Evolutionary conservation across 176 grass and related monocot species (phyloP), one percentile per base, ranked within the genome.

Genomic region (Phoenix dactylifera): DNA sequence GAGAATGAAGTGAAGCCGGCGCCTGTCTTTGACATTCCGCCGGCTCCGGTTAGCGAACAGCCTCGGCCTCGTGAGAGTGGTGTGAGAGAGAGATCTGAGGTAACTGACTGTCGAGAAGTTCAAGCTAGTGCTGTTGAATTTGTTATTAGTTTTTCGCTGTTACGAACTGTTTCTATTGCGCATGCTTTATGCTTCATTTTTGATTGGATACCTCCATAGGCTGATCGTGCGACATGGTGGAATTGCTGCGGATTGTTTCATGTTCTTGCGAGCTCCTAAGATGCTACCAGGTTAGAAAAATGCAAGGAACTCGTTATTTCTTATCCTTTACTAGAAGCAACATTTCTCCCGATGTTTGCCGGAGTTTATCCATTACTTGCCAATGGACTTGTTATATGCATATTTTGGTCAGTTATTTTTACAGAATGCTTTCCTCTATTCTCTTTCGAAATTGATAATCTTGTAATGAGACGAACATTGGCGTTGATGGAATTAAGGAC

Each of bases 191-290:
- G 16, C 12, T 18, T 26, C 58, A 7, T 60, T 60, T 26, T 60
- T 6, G 28, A 6, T 30, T 35, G 26, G 58, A 25, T 30, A 30
- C 35, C 35, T 0, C 26, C 2, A 29, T n/a, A 60, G 58, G 28
- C 4, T 15, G 58, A 4, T 32, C 58, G 16, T 24, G 30, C 58
- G 17, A n/a, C 26, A 6, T 60, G 24, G 24, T 60, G 58, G 58
- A 60, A 20, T 39, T 60, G 58, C 58, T 60, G 58, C n/a, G 58
- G 58, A 39, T 30, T 60, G 25, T 60, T 60, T n/a, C 24, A 60
- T 39, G 58, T n/a, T 17, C 29, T 60, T 16, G 16, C 6, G 0
- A 26, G 17, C 26, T 60, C 58, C 16, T 18, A 12, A 60, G 26
- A 6, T 39, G 35, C 35, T 44, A 10, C 35, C 10, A 12, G 35